Evolutionary conservation across 306 rosid genomes (phyloP), one percentile per base, ranked within the genome.

Genomic region (Cyamopsis tetragonoloba): DNA sequence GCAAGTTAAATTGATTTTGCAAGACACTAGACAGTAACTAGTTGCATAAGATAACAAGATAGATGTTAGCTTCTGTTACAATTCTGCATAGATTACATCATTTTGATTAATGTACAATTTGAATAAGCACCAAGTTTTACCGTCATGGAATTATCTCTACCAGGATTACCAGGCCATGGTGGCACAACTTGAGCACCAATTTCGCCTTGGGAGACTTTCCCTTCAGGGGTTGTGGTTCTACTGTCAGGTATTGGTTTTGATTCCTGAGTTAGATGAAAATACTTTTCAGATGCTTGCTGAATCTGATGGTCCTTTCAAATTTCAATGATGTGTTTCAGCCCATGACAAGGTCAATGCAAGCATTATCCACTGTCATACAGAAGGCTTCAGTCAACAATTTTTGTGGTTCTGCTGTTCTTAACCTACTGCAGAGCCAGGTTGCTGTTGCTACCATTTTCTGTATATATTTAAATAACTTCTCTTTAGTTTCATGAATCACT

Each of bases 91-190:
- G 41, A 44, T 71, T 6, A 31, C 44, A 61, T 50, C 35, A 19
- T 73, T 70, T 51, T 12, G 73, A 27, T 67, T 20, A 47, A 35
- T 72, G 32, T 68, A 22, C 56, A 66, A 41, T 76, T 65, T 57
- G 58, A 71, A 68, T 49, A 57, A 27, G 50, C 41, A 20, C 62
- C 57, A 53, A 7, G 73, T 74, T 66, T 54, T 68, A 66, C 44
- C 44, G n/a, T 44, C 3, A 11, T 34, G 26, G 22, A 31, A 61
- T 35, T 66, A 73, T 30, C 50, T 76, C 49, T 46, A 61, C 76
- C 80, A 89, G 98, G 98, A 92, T 86, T 92, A 92, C 81, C 93
- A 87, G 77, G 89, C 96, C 70, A 82, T 92, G 96, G 96, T 92
- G 79, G 96, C 98, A 44, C 98, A 92, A 66, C 93, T 92, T 13